These are phyloP conservation scores for Microsporum ferrugineum DNA, from an alignment of 2,329 filamentous ascomycete species.

Conservation along the genomic window DNA sequence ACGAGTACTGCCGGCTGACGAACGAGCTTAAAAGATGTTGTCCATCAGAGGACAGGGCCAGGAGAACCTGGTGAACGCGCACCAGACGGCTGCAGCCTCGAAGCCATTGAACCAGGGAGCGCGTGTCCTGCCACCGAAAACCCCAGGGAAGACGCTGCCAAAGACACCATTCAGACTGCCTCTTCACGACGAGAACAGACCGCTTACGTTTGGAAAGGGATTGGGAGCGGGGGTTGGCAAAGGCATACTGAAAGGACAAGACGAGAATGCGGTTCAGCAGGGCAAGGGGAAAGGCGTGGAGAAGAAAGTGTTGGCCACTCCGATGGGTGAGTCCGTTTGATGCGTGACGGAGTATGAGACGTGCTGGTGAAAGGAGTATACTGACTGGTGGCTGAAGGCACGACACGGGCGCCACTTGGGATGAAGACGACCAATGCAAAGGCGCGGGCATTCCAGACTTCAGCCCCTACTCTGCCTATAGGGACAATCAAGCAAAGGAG, in stretches of 20 bases:
- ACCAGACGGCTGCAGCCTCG: slow-evolving; percentile 56
- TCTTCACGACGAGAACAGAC: slow-evolving; percentile 77
- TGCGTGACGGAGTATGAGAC: not conserved
- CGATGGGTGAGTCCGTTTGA: slow-evolving; percentile 48
- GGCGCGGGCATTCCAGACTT: slow-evolving; percentile 54
- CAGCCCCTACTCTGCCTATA: slow-evolving; percentile 47
- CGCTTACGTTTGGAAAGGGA: slow-evolving; percentile 44
- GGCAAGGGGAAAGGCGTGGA: slow-evolving; percentile 37
- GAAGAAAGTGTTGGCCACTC: slow-evolving; percentile 63
- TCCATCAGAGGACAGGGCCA: slow-evolving; percentile 59
- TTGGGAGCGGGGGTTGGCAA: slow-evolving; percentile 44
- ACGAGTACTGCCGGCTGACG: not conserved
- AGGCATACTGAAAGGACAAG: slow-evolving; percentile 36
- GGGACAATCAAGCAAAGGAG: slow-evolving; percentile 51
- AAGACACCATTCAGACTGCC: slow-evolving; percentile 74
- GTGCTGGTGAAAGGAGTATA: not conserved
- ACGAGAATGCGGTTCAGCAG: slow-evolving; percentile 45
- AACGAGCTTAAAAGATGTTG: slow-evolving; percentile 45
- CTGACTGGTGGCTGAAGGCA: not conserved
- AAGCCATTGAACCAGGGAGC: slow-evolving; percentile 60
- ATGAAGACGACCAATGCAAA: slow-evolving; percentile 97
- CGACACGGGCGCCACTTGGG: slow-evolving; percentile 66
- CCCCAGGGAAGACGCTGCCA: slow-evolving; percentile 60
- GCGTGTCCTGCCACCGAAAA: slow-evolving; percentile 58
- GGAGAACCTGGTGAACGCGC: slow-evolving; percentile 71